A percentile compares a stretch with the other conserved stretches of the same genome.
Evolutionary conservation across 2,329 filamentous ascomycete species (phyloP).

Genomic region (Hansfordia pulvinata): DNA sequence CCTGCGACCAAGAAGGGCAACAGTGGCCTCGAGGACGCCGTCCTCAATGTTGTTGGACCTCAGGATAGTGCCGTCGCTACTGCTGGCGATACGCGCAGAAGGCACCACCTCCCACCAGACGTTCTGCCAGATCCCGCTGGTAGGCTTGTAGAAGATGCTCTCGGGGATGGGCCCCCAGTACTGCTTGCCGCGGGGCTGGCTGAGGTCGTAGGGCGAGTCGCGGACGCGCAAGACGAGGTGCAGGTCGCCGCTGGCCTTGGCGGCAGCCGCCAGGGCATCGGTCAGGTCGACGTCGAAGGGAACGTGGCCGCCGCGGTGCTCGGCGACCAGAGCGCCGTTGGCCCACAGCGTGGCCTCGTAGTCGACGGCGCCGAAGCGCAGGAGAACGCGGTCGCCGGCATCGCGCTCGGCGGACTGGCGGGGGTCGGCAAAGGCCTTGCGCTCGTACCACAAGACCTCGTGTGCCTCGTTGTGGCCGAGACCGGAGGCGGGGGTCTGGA

Average conservation of each 20-base stretch:
- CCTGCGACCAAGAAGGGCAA: constrained; percentile 34
- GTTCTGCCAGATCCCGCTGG: constrained; percentile 43
- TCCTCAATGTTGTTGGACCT: constrained; percentile 36
- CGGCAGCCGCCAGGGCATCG: constrained; percentile 22
- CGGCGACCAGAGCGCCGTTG: constrained; percentile 34
- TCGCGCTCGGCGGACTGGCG: constrained; percentile 26
- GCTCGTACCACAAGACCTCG: constrained; percentile 56
- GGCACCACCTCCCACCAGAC: constrained; percentile 45
- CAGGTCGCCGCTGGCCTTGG: constrained; percentile 11
- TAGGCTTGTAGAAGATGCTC: constrained; percentile 45
- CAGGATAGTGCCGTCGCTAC: constrained; percentile 43
- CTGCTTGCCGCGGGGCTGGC: constrained; percentile 55
- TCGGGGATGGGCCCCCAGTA: constrained; percentile 49
- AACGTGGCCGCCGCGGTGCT: constrained; percentile 45
- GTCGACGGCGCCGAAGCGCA: constrained; percentile 48
- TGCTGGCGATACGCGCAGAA: constrained; percentile 34
- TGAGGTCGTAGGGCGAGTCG: constrained; percentile 50
- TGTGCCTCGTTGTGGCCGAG: constrained; percentile 48
- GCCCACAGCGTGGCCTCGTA: constrained; percentile 46
- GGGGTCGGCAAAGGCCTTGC: constrained; percentile 32
- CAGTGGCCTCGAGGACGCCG: constrained; percentile 33
- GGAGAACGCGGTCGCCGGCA: constrained; percentile 26
- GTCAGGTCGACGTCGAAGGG: constrained; percentile 45
- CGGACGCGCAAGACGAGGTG: constrained; percentile 42
- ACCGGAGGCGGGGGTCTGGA: constrained; percentile 49